These are phyloP conservation scores for Annulohypoxylon truncatum DNA, from an alignment of 2,329 filamentous ascomycete genomes.

Conservation along the genomic window DNA sequence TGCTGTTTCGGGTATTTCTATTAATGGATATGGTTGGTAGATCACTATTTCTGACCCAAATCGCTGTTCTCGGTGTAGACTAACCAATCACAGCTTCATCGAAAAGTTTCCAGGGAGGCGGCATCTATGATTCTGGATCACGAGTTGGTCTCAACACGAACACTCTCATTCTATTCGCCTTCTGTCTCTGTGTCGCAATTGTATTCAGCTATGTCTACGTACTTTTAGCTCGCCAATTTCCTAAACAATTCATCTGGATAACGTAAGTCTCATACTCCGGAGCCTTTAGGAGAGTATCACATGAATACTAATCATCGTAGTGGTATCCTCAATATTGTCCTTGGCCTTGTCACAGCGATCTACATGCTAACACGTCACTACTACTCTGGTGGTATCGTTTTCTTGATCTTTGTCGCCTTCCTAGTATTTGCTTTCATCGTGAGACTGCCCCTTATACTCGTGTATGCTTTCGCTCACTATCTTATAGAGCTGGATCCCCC, in stretches of 20 bases:
- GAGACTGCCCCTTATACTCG: constrained; percentile 6
- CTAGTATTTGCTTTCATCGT: constrained; percentile 81
- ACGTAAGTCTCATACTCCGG: constrained; percentile 56
- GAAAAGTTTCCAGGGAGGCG: constrained; percentile 72
- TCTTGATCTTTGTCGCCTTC: constrained; percentile 84
- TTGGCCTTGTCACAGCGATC: constrained; percentile 85
- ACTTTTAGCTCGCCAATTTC: constrained; percentile 78
- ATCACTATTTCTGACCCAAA: not conserved
- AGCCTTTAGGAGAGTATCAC: not conserved
- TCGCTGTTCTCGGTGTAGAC: not conserved
- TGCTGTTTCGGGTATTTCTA: constrained; percentile 78
- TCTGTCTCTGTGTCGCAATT: constrained; percentile 78
- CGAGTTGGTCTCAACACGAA: constrained; percentile 80
- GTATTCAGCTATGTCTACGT: constrained; percentile 83
- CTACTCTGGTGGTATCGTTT: constrained; percentile 88
- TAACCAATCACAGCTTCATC: constrained; percentile 55
- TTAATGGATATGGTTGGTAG: constrained; percentile 75
- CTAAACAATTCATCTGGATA: constrained; percentile 92
- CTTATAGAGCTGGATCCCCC: constrained; percentile 78
- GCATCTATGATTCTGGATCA: constrained; percentile 78
- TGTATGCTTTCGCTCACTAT: not conserved
- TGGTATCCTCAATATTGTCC: constrained; percentile 86
- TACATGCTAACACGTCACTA: constrained; percentile 84
- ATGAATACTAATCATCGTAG: constrained; percentile 6
- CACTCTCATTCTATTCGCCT: constrained; percentile 86